Conservation (phyloP, 192 early-diverging fungal genomes). For the Tieghemiomyces parasiticus region DNA sequence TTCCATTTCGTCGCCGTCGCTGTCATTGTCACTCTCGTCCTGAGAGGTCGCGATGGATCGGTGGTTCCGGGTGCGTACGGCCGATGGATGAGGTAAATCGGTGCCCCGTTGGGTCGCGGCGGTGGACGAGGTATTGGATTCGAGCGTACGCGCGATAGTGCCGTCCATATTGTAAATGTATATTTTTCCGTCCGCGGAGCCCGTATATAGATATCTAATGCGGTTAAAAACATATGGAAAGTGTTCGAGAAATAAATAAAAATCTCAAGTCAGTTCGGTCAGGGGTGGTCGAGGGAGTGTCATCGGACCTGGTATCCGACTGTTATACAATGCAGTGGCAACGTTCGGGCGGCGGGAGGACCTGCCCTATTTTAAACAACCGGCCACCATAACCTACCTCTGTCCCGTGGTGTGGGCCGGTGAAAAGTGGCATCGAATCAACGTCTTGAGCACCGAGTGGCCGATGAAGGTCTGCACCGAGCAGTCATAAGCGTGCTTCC, state of each 20-base stretch:
- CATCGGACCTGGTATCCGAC: too few species aligned
- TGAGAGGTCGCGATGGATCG: too few species aligned
- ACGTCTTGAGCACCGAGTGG: slow-evolving; percentile 41
- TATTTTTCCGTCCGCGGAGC: slow-evolving; percentile 35
- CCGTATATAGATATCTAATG: too few species aligned
- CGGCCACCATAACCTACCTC: slow-evolving; percentile 37
- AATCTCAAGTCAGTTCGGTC: too few species aligned
- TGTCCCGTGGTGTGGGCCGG: slow-evolving; percentile 37
- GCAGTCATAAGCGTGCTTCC: slow-evolving; percentile 29
- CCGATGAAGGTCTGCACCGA: slow-evolving; percentile 45
- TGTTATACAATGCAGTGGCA: too few species aligned
- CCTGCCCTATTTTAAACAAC: too few species aligned
- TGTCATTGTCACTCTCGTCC: neutral
- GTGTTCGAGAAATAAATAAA: too few species aligned
- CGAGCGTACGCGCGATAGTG: slow-evolving; percentile 16
- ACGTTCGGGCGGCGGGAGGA: too few species aligned
- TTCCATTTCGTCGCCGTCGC: slow-evolving; percentile 2
- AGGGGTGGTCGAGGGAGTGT: too few species aligned
- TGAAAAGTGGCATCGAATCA: slow-evolving; percentile 59
- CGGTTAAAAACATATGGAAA: too few species aligned
- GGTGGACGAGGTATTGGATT: slow-evolving; percentile 11
- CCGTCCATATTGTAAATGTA: slow-evolving; percentile 29
- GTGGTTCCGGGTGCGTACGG: too few species aligned
- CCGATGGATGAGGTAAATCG: neutral
- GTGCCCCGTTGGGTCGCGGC: neutral